Percentiles rank a stretch among this genome's conserved stretches.
phyloP scores from a whole-genome alignment of 78 protist genomes.

The Dictyostelium brefeldianum region DNA sequence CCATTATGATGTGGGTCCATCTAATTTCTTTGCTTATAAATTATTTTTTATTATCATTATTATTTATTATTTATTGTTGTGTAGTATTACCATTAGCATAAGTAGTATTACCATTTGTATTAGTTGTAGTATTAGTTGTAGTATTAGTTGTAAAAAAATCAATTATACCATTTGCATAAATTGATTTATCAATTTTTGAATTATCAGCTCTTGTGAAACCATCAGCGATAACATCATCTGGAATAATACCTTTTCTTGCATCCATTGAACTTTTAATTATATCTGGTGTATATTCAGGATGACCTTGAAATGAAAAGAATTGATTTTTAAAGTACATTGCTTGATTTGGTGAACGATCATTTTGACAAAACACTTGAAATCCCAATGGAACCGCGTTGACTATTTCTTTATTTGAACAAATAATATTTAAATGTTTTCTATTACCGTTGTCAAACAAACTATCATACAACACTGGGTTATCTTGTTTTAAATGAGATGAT shows the following conservation, averaged over 20 bases:
- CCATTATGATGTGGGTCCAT: too few relatives aligned
- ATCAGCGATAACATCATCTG: conserved; percentile 60
- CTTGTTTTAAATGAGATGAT: background rate
- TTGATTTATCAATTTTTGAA: conserved; percentile 37
- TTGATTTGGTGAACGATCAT: conserved; percentile 45
- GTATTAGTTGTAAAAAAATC: background rate
- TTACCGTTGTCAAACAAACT: background rate
- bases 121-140: too few relatives aligned
- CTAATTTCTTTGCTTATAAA: too few relatives aligned
- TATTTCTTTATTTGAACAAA: conserved; percentile 51
- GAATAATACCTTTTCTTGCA: conserved; percentile 63
- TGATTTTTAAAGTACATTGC: conserved; percentile 24
- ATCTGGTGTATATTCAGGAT: conserved; percentile 71
- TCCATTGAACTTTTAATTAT: conserved; percentile 26
- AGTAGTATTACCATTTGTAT: too few relatives aligned
- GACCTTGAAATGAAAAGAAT: conserved; percentile 64
- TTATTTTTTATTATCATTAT: too few relatives aligned
- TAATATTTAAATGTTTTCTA: conserved; percentile 14
- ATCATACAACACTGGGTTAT: background rate
- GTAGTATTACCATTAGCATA: too few relatives aligned
- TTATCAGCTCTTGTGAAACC: conserved; percentile 54
- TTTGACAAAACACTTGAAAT: conserved; percentile 10
- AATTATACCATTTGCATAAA: conserved; percentile 47
- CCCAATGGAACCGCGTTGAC: conserved; percentile 38
- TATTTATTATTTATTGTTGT: too few relatives aligned